phyloP scores from a whole-genome alignment of 2,329 filamentous ascomycete species.

The Pseudocercospora ulei region DNA sequence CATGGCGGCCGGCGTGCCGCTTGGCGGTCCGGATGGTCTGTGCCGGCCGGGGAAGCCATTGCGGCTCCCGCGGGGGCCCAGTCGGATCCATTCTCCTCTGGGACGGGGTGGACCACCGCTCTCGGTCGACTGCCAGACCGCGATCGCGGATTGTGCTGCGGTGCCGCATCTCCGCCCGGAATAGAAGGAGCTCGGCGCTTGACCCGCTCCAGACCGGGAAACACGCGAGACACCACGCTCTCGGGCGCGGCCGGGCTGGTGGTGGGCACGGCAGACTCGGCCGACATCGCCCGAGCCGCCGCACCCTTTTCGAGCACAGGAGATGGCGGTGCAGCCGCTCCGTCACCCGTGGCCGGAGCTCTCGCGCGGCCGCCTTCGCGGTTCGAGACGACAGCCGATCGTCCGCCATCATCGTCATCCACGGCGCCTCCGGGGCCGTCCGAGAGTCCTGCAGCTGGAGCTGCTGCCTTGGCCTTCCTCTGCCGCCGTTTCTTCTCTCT shows the following conservation, averaged over 20 bases:
- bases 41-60: slow-evolving; percentile 1
- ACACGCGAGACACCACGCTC: slow-evolving; percentile 23
- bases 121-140: slow-evolving; percentile 7
- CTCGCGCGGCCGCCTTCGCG: slow-evolving; percentile 12
- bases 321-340: neutral
- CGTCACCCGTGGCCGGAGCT: slow-evolving; percentile 6
- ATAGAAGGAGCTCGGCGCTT: slow-evolving; percentile 21
- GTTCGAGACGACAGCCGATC: slow-evolving; percentile 20
- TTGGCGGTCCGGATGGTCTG: neutral
- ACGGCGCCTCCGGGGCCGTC: slow-evolving; percentile 19
- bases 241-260: slow-evolving; percentile 10
- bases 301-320: slow-evolving; percentile 1
- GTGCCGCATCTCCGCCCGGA: slow-evolving; percentile 2
- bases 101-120: slow-evolving; percentile 23
- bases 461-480: slow-evolving; percentile 27
- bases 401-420: slow-evolving; percentile 35
- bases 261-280: neutral
- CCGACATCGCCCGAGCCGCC: neutral
- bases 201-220: slow-evolving; percentile 24
- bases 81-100: neutral
- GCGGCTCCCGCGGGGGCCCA: slow-evolving; percentile 8
- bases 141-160: slow-evolving; percentile 7
- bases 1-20: neutral
- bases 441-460: slow-evolving; percentile 16
- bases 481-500: slow-evolving; percentile 32